Percentiles rank a stretch among this genome's conserved stretches.
Conservation (phyloP, 441 rosid genomes). For the Euphorbia neoarborescens region DNA sequence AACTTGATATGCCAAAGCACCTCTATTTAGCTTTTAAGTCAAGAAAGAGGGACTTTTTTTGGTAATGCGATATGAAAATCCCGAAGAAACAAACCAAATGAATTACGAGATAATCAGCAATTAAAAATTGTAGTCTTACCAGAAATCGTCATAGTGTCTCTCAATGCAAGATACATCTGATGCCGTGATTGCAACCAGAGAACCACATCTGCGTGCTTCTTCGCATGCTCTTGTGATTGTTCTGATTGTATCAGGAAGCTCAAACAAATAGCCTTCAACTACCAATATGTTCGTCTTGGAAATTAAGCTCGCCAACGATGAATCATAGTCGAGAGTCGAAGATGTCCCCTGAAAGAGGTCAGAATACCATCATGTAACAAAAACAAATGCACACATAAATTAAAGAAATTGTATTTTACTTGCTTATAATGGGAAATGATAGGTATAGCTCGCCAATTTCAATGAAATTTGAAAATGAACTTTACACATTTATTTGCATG, state of each 20-base stretch:
- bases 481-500: background rate
- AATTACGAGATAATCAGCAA: background rate
- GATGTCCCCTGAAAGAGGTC: slow-evolving; percentile 68
- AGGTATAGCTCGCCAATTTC: background rate
- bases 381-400: too few species aligned
- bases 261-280: slow-evolving; percentile 92
- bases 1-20: too few species aligned
- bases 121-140: slow-evolving; percentile 41
- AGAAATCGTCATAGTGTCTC: slow-evolving; percentile 83
- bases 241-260: slow-evolving; percentile 77
- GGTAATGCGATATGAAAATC: background rate
- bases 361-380: slow-evolving; percentile 3
- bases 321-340: slow-evolving; percentile 60
- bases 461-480: background rate
- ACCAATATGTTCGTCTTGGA: slow-evolving; percentile 70
- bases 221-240: slow-evolving; percentile 76
- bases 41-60: background rate
- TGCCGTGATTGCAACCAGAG: slow-evolving; percentile 81
- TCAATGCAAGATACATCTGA: slow-evolving; percentile 91
- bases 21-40: too few species aligned
- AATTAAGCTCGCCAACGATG: slow-evolving; percentile 59
- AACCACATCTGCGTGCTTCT: slow-evolving; percentile 71
- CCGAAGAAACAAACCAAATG: background rate
- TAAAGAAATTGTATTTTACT: too few species aligned
- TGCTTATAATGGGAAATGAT: background rate